These are phyloP conservation scores for Thelonectria blattea DNA, from an alignment of 2,329 filamentous ascomycete species.

Conservation along the genomic window DNA sequence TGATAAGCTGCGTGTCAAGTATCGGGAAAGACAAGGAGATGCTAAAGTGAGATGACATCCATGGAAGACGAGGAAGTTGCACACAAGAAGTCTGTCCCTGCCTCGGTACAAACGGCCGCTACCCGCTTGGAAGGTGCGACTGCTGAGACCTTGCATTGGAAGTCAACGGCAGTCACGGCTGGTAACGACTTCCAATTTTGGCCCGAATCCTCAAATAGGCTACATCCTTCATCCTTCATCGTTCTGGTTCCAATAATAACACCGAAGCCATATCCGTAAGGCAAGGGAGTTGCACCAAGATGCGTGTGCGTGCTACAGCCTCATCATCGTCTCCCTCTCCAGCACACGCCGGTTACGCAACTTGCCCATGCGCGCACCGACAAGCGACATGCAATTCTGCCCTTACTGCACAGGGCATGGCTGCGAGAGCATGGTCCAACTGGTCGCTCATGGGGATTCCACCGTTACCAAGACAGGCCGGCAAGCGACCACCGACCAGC, in stretches of 20 bases:
- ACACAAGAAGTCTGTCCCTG: not conserved
- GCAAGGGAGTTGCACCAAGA: not conserved
- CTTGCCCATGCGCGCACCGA: not conserved
- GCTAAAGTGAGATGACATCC: too few species aligned
- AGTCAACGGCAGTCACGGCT: too few species aligned
- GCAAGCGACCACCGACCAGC: not conserved
- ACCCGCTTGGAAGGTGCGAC: not conserved
- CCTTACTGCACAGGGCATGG: conserved; percentile 2
- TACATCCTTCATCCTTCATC: not conserved
- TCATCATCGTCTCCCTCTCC: not conserved
- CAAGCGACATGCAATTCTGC: not conserved
- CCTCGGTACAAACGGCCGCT: too few species aligned
- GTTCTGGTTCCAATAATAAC: not conserved
- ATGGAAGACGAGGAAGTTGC: not conserved
- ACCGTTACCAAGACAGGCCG: conserved; percentile 5
- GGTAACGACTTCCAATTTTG: too few species aligned
- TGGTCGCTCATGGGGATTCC: not conserved
- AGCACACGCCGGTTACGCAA: not conserved
- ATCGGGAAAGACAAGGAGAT: not conserved
- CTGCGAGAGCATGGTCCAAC: conserved; percentile 1
- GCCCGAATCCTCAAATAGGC: too few species aligned
- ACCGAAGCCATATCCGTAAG: not conserved
- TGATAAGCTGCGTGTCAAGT: not conserved
- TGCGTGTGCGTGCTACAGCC: not conserved
- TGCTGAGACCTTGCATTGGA: too few species aligned